phyloP scores from a whole-genome alignment of 2,329 filamentous ascomycete genomes.

The Arthrobotrys conoides region DNA sequence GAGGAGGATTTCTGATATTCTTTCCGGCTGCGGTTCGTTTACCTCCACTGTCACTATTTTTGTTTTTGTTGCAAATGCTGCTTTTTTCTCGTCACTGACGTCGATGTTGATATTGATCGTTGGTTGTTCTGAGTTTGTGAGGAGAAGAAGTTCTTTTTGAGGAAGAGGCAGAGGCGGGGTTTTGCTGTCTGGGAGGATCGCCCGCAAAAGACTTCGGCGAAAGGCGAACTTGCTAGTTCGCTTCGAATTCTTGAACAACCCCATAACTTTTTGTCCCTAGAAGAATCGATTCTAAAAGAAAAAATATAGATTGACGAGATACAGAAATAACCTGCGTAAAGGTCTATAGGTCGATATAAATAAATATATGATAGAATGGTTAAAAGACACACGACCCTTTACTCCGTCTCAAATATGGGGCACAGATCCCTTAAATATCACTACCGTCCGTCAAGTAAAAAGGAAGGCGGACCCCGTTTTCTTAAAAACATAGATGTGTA shows the following conservation, averaged over 20 bases:
- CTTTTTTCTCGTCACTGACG: conserved; percentile 16
- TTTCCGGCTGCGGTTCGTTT: not conserved
- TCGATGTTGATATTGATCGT: not conserved
- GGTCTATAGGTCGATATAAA: not conserved
- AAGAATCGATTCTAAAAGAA: not conserved
- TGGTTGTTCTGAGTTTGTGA: conserved; percentile 5
- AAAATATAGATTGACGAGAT: not conserved
- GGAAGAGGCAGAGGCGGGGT: conserved; percentile 6
- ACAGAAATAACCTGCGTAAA: not conserved
- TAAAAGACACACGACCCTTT: not conserved
- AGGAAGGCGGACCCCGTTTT: not conserved
- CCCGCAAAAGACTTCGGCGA: conserved; percentile 38
- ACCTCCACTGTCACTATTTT: not conserved
- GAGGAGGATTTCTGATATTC: conserved; percentile 29
- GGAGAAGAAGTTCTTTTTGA: conserved; percentile 11
- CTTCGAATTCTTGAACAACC: conserved; percentile 41
- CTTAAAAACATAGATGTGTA: not conserved
- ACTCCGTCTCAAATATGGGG: not conserved
- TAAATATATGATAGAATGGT: not conserved
- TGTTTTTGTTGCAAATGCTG: not conserved
- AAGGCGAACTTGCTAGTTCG: conserved; percentile 30
- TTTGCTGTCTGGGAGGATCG: conserved; percentile 30
- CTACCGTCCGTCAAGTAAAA: not conserved
- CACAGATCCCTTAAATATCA: not conserved
- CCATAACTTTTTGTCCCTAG: conserved; percentile 22